Conservation (phyloP, 768 basidiomycete species). For the Mycena leptocephala region DNA sequence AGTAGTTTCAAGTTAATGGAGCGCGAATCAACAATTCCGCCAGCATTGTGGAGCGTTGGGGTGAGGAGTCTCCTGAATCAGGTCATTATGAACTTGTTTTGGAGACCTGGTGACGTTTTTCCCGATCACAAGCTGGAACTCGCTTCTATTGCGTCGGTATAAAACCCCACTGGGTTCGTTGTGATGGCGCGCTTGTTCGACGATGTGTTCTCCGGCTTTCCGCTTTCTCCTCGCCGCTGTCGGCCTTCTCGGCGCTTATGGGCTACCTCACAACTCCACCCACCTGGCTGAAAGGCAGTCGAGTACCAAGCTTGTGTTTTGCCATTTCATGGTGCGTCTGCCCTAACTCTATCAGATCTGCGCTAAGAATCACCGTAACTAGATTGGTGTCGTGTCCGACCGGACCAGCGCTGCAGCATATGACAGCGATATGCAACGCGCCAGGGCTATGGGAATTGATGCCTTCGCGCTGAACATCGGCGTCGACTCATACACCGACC, state of each 20-base stretch:
- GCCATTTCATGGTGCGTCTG: constrained; percentile 35
- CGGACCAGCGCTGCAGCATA: constrained; percentile 32
- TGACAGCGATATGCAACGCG: constrained; percentile 38
- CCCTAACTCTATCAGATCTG: no score
- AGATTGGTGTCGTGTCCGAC: constrained; percentile 38
- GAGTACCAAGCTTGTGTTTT: constrained; percentile 30
- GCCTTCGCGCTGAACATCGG: constrained; percentile 66
- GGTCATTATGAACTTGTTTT: no score
- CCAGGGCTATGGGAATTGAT: constrained; percentile 47
- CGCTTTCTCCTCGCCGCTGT: neutral
- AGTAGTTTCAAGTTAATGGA: neutral
- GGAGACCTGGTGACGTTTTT: neutral
- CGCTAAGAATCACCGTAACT: neutral
- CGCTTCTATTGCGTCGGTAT: neutral
- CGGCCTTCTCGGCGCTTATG: neutral
- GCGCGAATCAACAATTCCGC: neutral
- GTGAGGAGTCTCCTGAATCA: neutral
- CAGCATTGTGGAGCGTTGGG: neutral
- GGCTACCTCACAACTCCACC: neutral
- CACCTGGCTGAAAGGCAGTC: neutral
- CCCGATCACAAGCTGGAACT: neutral
- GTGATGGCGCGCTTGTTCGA: neutral
- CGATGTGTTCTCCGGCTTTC: neutral
- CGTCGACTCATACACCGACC: constrained; percentile 55
- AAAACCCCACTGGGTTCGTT: neutral